Percentiles rank a stretch among this genome's conserved stretches.
phyloP scores from a whole-genome alignment of 805 yeast species.

The Kazachstania psychrophila region DNA sequence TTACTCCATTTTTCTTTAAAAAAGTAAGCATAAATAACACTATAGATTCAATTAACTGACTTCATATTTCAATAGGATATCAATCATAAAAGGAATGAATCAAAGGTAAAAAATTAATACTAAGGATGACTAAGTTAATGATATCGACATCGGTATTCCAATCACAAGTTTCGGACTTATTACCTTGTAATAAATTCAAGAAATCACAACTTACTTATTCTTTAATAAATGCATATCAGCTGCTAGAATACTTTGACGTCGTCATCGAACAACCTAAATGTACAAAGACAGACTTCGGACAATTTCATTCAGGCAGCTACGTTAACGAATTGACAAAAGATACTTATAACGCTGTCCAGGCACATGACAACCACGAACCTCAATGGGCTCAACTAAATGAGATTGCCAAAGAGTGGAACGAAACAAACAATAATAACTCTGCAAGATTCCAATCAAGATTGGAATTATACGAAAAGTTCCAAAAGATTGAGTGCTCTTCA shows the following conservation, averaged over 20 bases:
- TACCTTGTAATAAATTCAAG: slow-evolving; percentile 25
- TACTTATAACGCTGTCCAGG: slow-evolving; percentile 12
- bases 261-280: slow-evolving; percentile 12
- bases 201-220: slow-evolving; percentile 22
- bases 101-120: too few relatives aligned
- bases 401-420: slow-evolving; percentile 10
- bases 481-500: not conserved
- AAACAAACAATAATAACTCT: not conserved
- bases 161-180: slow-evolving; percentile 25
- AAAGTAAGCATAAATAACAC: too few relatives aligned
- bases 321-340: slow-evolving; percentile 33
- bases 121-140: slow-evolving; percentile 13
- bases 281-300: slow-evolving; percentile 32
- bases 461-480: slow-evolving; percentile 11
- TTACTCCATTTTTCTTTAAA: too few relatives aligned
- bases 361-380: slow-evolving; percentile 12
- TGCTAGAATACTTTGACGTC: slow-evolving; percentile 19
- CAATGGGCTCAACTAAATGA: slow-evolving; percentile 12
- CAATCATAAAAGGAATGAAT: too few relatives aligned
- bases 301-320: slow-evolving; percentile 43
- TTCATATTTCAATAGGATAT: too few relatives aligned
- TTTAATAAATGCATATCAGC: slow-evolving; percentile 16
- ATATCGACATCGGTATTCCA: slow-evolving; percentile 24
- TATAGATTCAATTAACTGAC: too few relatives aligned
- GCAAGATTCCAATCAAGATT: slow-evolving; percentile 8